phyloP scores from a whole-genome alignment of 1,284 basidiomycete genomes.

The Athelia sp. region DNA sequence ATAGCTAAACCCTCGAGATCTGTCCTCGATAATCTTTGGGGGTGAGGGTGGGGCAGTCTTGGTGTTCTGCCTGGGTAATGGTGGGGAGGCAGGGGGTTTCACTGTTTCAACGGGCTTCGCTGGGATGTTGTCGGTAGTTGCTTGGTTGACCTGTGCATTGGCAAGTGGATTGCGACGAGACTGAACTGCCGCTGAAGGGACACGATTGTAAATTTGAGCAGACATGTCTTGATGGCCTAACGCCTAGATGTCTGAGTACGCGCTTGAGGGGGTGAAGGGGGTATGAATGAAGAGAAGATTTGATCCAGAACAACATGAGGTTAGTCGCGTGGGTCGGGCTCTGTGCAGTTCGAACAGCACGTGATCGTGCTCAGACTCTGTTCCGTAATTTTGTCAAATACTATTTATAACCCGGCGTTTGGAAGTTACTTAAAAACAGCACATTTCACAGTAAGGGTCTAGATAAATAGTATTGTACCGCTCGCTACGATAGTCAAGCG shows the following conservation, averaged over 20 bases:
- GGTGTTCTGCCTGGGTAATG: conserved; percentile 72
- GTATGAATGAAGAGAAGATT: too few relatives aligned
- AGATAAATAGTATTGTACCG: too few relatives aligned
- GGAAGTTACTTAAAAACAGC: too few relatives aligned
- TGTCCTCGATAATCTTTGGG: conserved; percentile 73
- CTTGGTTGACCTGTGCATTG: conserved; percentile 21
- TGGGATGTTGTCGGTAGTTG: conserved; percentile 1
- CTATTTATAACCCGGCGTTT: too few relatives aligned
- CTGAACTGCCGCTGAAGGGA: conserved; percentile 11
- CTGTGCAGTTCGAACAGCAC: too few relatives aligned
- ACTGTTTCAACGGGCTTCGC: conserved; percentile 13
- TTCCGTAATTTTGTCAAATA: too few relatives aligned
- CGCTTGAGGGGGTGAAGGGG: too few relatives aligned
- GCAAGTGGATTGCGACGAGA: conserved; percentile 23
- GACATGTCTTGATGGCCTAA: conserved; percentile 29
- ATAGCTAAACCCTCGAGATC: conserved; percentile 51
- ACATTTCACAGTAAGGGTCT: too few relatives aligned
- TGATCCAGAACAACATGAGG: too few relatives aligned
- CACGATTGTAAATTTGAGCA: conserved; percentile 12
- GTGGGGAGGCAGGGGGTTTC: conserved; percentile 47
- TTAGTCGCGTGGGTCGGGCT: too few relatives aligned
- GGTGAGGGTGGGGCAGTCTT: conserved; percentile 81
- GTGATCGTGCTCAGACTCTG: too few relatives aligned
- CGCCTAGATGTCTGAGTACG: conserved; percentile 13
- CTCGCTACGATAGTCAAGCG: too few relatives aligned